Conservation (phyloP, 805 yeast species). For the Lipomyces sp. region DNA sequence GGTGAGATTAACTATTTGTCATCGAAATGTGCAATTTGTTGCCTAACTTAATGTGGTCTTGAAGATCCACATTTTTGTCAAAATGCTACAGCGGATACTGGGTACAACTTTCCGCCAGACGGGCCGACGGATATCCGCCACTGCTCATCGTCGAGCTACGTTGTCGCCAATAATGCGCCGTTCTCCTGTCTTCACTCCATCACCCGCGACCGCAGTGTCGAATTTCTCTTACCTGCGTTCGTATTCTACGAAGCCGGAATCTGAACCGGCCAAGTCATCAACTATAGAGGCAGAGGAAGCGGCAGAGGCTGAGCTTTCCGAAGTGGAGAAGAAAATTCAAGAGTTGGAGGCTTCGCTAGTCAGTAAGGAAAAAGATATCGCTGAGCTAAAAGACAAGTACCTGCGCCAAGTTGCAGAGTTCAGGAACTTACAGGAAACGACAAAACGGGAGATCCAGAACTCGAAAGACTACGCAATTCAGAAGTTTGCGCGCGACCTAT, state of each 20-base stretch:
- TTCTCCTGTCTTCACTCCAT: not conserved
- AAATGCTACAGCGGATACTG: not conserved
- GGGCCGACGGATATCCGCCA: constrained; percentile 1
- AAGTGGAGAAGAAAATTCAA: constrained; percentile 31
- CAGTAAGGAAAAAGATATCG: constrained; percentile 64
- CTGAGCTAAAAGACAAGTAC: constrained; percentile 81
- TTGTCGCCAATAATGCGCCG: not conserved
- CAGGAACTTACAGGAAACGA: constrained; percentile 88
- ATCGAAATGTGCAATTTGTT: not conserved
- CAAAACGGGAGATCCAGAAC: constrained; percentile 83
- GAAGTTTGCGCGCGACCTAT: constrained; percentile 85
- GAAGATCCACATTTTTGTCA: not conserved
- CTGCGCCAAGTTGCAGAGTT: constrained; percentile 88
- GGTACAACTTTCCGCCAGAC: not conserved
- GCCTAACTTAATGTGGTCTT: not conserved
- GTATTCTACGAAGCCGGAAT: constrained; percentile 4
- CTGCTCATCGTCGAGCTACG: not conserved
- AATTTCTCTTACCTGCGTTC: not conserved
- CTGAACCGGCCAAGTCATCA: not conserved
- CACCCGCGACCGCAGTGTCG: not conserved
- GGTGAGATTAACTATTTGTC: not conserved
- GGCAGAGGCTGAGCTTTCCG: constrained; percentile 34
- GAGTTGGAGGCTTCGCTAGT: constrained; percentile 58
- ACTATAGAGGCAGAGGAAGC: constrained; percentile 39
- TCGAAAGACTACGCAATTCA: constrained; percentile 90